These are phyloP conservation scores for Sechiopsis laciniata DNA, from an alignment of 306 rosid genomes.

Conservation along the genomic window DNA sequence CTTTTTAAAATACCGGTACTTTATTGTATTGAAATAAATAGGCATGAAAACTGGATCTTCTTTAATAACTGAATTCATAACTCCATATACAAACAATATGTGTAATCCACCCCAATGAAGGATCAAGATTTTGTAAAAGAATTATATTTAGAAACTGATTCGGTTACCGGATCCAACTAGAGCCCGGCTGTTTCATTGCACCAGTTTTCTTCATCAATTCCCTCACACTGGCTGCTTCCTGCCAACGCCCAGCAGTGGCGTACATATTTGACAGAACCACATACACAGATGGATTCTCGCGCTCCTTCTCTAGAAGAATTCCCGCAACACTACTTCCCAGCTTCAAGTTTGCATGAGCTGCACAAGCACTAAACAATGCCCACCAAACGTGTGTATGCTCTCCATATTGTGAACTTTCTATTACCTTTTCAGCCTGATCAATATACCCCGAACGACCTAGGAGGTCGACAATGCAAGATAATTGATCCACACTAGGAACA, in stretches of 20 bases:
- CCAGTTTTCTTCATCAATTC: constrained; percentile 31
- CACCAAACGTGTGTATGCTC: constrained; percentile 61
- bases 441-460: constrained; percentile 66
- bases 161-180: constrained; percentile 56
- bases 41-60: neutral
- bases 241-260: constrained; percentile 14
- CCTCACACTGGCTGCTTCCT: constrained; percentile 33
- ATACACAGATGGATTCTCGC: constrained; percentile 55
- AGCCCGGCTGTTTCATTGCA: constrained; percentile 53
- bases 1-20: no score
- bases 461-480: constrained; percentile 72
- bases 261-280: constrained; percentile 43
- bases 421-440: constrained; percentile 59
- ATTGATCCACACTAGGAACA: constrained; percentile 56
- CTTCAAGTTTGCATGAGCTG: constrained; percentile 45
- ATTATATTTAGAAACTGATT: neutral
- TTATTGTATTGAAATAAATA: neutral
- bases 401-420: constrained; percentile 40
- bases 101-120: neutral
- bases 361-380: constrained; percentile 82
- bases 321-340: constrained; percentile 4
- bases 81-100: neutral
- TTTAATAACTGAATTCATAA: neutral
- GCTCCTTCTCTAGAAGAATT: constrained; percentile 7
- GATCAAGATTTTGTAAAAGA: neutral